A percentile compares a stretch with the other conserved stretches of the same genome.
These are phyloP conservation scores for Apophysomyces ossiformis DNA, from an alignment of 371 early-diverging fungal genomes.

Conservation along the genomic window DNA sequence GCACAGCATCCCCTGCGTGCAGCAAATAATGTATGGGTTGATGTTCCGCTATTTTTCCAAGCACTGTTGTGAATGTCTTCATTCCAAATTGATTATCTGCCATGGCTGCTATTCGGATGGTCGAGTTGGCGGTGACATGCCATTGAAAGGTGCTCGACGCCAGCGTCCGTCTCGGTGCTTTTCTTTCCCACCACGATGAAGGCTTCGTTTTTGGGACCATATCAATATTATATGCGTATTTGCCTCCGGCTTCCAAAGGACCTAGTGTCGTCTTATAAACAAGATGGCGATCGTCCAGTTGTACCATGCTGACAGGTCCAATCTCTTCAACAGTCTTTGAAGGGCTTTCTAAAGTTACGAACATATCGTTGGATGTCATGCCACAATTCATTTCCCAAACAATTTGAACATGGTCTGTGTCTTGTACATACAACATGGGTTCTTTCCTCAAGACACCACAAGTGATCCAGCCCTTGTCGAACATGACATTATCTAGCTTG, in stretches of 20 bases:
- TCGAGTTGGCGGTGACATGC: conserved; percentile 31
- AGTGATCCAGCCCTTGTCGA: conserved; percentile 54
- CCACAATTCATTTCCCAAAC: conserved; percentile 69
- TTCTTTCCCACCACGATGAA: background rate
- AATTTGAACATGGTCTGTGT: conserved; percentile 53
- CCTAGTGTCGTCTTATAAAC: conserved; percentile 58
- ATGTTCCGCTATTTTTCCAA: conserved; percentile 45
- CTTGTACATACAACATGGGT: conserved; percentile 60
- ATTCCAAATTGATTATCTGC: conserved; percentile 69
- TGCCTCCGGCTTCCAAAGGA: conserved; percentile 37
- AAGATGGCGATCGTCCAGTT: conserved; percentile 52
- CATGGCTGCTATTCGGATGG: conserved; percentile 61
- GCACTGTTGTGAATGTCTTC: conserved; percentile 51
- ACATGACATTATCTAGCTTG: conserved; percentile 56
- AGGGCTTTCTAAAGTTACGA: conserved; percentile 34
- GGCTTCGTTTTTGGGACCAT: background rate
- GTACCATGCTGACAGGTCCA: conserved; percentile 26
- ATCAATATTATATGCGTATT: conserved; percentile 41
- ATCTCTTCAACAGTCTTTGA: conserved; percentile 6
- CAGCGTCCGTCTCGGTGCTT: conserved; percentile 28
- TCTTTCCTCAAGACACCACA: conserved; percentile 60
- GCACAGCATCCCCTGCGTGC: conserved; percentile 74
- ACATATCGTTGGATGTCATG: conserved; percentile 45
- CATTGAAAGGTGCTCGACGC: conserved; percentile 36
- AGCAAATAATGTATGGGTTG: conserved; percentile 55